These are phyloP conservation scores for Lactifluus rugatus DNA, from an alignment of 768 basidiomycete species.

Conservation along the genomic window DNA sequence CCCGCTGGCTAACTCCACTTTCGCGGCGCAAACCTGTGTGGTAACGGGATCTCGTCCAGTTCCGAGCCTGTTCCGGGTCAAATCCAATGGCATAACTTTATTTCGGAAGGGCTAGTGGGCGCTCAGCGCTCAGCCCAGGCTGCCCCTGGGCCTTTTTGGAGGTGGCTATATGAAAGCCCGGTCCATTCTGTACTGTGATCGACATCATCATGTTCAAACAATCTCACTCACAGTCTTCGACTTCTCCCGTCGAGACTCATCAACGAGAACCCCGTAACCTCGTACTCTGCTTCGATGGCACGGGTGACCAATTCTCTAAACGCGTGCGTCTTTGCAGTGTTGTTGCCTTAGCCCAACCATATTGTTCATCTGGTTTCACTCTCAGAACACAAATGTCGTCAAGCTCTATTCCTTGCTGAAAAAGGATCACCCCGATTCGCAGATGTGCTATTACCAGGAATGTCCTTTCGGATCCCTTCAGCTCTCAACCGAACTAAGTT, in stretches of 20 bases:
- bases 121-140: not conserved
- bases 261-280: not conserved
- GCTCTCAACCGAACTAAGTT: not conserved
- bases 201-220: not conserved
- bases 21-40: too few relatives aligned
- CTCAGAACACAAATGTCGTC: conserved; percentile 34
- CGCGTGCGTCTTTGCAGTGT: not conserved
- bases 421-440: conserved; percentile 29
- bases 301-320: not conserved
- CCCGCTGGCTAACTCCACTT: too few relatives aligned
- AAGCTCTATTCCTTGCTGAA: conserved; percentile 29
- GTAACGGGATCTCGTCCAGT: too few relatives aligned
- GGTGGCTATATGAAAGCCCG: not conserved
- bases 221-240: not conserved
- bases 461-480: not conserved
- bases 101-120: too few relatives aligned
- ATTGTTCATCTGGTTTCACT: not conserved
- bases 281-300: conserved; percentile 1
- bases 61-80: too few relatives aligned
- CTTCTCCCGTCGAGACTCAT: not conserved
- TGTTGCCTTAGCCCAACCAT: not conserved
- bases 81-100: not conserved
- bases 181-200: not conserved
- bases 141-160: too few relatives aligned
- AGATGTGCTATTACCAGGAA: conserved; percentile 57